These are phyloP conservation scores for Neurospora crassa DNA, from an alignment of 2,329 filamentous ascomycete genomes.

Conservation along the genomic window DNA sequence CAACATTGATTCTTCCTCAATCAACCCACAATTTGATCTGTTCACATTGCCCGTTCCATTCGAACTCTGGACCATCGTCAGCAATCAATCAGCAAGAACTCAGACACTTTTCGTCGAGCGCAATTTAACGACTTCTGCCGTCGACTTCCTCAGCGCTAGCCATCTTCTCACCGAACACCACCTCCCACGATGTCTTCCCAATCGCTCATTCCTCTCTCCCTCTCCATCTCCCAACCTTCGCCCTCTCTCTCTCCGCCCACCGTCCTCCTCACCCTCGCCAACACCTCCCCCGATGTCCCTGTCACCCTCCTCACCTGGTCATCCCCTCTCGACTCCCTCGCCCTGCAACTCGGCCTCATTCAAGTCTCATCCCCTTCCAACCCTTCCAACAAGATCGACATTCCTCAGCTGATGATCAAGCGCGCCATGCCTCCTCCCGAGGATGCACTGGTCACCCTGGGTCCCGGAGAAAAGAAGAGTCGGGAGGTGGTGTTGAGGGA, in stretches of 20 bases:
- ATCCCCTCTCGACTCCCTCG: slow-evolving; percentile 8
- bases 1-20: not conserved
- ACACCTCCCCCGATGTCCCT: slow-evolving; percentile 6
- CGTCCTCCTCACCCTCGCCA: slow-evolving; percentile 4
- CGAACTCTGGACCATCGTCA: not conserved
- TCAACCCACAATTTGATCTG: not conserved
- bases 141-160: not conserved
- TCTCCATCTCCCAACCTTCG: not conserved
- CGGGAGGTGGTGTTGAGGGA: slow-evolving; percentile 2
- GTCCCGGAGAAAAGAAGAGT: not conserved
- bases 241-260: not conserved
- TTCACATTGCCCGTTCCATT: not conserved
- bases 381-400: not conserved
- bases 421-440: slow-evolving; percentile 7
- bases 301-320: slow-evolving; percentile 10
- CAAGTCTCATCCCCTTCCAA: not conserved
- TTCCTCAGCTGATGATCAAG: slow-evolving; percentile 7
- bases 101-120: not conserved
- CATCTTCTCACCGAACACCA: not conserved
- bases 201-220: not conserved
- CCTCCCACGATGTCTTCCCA: not conserved
- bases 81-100: not conserved
- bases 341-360: slow-evolving; percentile 7
- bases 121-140: not conserved
- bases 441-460: slow-evolving; percentile 3